These are phyloP conservation scores for Clausena lansium DNA, from an alignment of 345 rosid species.

Conservation along the genomic window DNA sequence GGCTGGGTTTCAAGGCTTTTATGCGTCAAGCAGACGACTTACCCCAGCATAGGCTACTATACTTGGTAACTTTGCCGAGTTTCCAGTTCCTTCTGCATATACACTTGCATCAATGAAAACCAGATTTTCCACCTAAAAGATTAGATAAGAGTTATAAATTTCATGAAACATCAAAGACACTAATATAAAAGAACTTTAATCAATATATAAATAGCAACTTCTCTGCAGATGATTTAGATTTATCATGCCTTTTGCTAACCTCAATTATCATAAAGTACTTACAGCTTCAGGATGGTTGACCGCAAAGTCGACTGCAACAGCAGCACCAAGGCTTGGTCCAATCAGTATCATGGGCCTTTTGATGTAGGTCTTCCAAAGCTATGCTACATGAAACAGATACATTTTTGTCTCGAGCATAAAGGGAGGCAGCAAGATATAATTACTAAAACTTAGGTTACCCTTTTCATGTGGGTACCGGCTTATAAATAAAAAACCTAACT, in stretches of 20 bases:
- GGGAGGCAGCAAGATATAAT: neutral
- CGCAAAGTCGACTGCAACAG: slow-evolving; percentile 83
- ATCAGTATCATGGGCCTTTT: slow-evolving; percentile 76
- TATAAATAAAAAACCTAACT: neutral
- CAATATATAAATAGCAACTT: neutral
- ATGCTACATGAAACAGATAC: slow-evolving; percentile 13
- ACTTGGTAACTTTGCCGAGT: slow-evolving; percentile 69
- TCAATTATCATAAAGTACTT: slow-evolving; percentile 22
- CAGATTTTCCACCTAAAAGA: slow-evolving; percentile 63
- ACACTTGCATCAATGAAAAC: slow-evolving; percentile 90
- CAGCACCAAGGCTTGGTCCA: slow-evolving; percentile 98
- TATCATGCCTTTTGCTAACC: slow-evolving; percentile 2
- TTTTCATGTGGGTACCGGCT: neutral
- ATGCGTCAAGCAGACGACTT: slow-evolving; percentile 21
- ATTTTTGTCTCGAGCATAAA: slow-evolving; percentile 8
- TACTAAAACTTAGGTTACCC: neutral
- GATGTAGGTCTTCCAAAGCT: slow-evolving; percentile 89
- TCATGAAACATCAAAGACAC: neutral
- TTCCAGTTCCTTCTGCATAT: slow-evolving; percentile 87
- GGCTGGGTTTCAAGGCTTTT: neutral
- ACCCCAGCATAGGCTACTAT: slow-evolving; percentile 86
- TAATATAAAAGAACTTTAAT: neutral
- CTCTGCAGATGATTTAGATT: neutral
- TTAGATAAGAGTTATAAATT: neutral
- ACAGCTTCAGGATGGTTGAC: slow-evolving; percentile 84